Conservation (phyloP, 2,329 filamentous ascomycete genomes). For the Graphium sp. region DNA sequence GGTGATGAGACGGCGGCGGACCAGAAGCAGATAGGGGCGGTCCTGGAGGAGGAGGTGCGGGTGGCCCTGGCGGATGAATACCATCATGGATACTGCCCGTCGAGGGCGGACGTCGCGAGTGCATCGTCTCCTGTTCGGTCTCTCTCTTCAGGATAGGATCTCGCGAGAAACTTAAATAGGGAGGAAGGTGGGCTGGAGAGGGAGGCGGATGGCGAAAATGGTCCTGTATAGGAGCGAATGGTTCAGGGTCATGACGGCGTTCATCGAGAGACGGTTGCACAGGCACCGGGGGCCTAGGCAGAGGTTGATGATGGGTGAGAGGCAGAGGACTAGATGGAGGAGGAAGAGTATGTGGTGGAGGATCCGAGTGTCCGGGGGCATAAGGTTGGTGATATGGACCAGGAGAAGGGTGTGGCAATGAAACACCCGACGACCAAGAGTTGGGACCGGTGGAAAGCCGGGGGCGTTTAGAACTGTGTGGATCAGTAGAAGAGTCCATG, state of each 20-base stretch:
- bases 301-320: too few relatives aligned
- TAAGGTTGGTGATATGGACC: too few relatives aligned
- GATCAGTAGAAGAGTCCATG: too few relatives aligned
- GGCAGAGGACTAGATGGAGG: slow-evolving; percentile 1
- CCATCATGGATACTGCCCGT: slow-evolving; percentile 24
- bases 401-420: too few relatives aligned
- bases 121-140: slow-evolving; percentile 26
- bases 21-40: slow-evolving; percentile 8
- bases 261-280: slow-evolving; percentile 34
- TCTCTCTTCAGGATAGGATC: slow-evolving; percentile 42
- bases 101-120: slow-evolving; percentile 33
- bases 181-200: slow-evolving; percentile 3
- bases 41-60: slow-evolving; percentile 13
- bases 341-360: slow-evolving; percentile 2
- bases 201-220: slow-evolving; percentile 23
- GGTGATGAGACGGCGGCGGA: slow-evolving; percentile 10
- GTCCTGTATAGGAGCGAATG: slow-evolving; percentile 37
- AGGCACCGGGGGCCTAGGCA: too few relatives aligned
- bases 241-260: slow-evolving; percentile 38
- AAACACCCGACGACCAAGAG: too few relatives aligned
- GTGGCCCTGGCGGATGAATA: slow-evolving; percentile 14
- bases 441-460: too few relatives aligned
- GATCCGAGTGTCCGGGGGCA: too few relatives aligned
- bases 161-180: slow-evolving; percentile 12
- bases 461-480: too few relatives aligned